Evolutionary conservation across 305 asterid genomes (phyloP).

Genomic region (Rubia peregrina): DNA sequence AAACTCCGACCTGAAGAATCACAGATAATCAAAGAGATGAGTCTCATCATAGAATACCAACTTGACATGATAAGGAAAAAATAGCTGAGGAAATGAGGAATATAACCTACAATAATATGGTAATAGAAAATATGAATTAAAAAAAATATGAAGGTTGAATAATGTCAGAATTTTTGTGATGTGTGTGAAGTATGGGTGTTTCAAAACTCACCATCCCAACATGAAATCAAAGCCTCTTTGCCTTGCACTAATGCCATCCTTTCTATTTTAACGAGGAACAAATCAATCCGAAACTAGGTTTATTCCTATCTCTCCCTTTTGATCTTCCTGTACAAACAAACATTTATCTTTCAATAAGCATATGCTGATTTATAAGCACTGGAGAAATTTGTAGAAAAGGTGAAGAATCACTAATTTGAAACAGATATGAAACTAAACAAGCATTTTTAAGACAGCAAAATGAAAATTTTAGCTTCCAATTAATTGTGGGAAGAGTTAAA

Average conservation of each 20-base stretch:
- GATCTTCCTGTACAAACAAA: conserved; percentile 17
- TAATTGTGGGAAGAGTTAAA: not conserved
- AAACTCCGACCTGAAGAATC: conserved; percentile 63
- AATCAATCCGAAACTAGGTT: conserved; percentile 36
- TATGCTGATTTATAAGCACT: too few species aligned
- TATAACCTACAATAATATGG: conserved; percentile 19
- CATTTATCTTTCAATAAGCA: too few species aligned
- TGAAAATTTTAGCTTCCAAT: too few species aligned
- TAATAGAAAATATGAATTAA: too few species aligned
- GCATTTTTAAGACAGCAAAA: too few species aligned
- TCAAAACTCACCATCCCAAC: conserved; percentile 43
- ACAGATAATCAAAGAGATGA: not conserved
- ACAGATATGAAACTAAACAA: too few species aligned
- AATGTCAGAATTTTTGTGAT: too few species aligned
- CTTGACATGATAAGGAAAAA: not conserved
- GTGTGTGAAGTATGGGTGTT: too few species aligned
- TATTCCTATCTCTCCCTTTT: conserved; percentile 55
- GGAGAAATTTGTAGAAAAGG: too few species aligned
- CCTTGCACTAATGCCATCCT: conserved; percentile 29
- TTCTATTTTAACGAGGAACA: conserved; percentile 29
- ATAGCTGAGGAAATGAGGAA: not conserved
- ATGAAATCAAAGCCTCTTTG: conserved; percentile 45
- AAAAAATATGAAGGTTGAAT: too few species aligned
- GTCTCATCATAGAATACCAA: not conserved
- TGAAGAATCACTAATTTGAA: too few species aligned